Percentiles rank a stretch among this genome's conserved stretches.
phyloP scores from a whole-genome alignment of 345 rosid species.

The Excoecaria cochinchinensis region DNA sequence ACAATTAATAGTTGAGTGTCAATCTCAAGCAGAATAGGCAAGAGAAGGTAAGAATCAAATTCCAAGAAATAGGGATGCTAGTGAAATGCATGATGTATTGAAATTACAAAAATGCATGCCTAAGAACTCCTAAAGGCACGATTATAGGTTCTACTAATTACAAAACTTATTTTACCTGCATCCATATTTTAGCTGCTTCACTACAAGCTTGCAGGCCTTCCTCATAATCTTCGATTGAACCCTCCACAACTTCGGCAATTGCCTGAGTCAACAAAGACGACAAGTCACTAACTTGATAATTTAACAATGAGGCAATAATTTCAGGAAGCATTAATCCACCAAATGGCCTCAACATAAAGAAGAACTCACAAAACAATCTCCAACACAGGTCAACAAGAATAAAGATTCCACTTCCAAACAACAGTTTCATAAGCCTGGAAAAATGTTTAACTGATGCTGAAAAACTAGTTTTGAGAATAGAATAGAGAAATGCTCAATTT shows the following conservation, averaged over 20 bases:
- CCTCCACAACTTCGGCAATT: constrained; percentile 79
- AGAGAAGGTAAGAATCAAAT: background rate
- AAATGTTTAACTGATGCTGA: background rate
- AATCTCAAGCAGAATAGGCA: background rate
- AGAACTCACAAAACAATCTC: background rate
- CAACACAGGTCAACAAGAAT: background rate
- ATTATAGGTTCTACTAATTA: background rate
- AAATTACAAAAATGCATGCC: background rate
- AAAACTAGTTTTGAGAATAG: background rate
- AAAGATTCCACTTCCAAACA: background rate
- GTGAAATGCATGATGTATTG: background rate
- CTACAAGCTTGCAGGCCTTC: constrained; percentile 78
- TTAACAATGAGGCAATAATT: background rate
- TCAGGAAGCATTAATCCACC: background rate
- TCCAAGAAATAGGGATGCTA: background rate
- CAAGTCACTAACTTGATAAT: background rate
- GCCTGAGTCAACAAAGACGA: constrained; percentile 11
- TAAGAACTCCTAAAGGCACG: background rate
- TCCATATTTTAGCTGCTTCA: constrained; percentile 85
- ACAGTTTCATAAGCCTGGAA: background rate
- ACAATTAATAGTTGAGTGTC: background rate
- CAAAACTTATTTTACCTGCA: constrained; percentile 48
- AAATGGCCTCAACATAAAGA: background rate
- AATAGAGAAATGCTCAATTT: too few relatives aligned
- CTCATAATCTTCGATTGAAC: constrained; percentile 77